These are phyloP conservation scores for Maudiozyma barnettii DNA, from an alignment of 805 yeast species.

Conservation along the genomic window DNA sequence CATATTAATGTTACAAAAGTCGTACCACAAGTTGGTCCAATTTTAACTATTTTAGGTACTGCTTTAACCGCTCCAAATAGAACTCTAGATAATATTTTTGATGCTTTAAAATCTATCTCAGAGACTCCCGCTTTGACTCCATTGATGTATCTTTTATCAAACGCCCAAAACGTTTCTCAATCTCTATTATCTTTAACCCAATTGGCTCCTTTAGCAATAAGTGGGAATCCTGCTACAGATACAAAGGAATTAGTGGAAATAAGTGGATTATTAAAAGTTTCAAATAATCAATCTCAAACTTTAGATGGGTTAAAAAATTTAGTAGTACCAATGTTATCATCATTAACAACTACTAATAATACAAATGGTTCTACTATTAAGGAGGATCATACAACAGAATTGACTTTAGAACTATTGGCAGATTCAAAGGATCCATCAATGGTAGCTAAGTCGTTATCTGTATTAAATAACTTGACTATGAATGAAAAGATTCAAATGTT, in stretches of 20 bases:
- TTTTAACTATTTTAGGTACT: constrained; percentile 23
- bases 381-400: constrained; percentile 7
- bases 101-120: constrained; percentile 18
- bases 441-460: constrained; percentile 16
- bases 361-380: constrained; percentile 1
- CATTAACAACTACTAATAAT: background rate
- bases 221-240: constrained; percentile 11
- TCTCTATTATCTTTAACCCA: constrained; percentile 19
- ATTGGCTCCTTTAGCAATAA: constrained; percentile 24
- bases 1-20: constrained; percentile 29
- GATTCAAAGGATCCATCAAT: constrained; percentile 18
- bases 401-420: constrained; percentile 15
- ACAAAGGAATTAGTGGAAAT: constrained; percentile 13
- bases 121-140: constrained; percentile 26
- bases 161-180: constrained; percentile 17
- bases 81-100: constrained; percentile 17
- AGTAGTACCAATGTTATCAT: constrained; percentile 7
- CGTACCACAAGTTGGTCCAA: constrained; percentile 25
- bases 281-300: constrained; percentile 4
- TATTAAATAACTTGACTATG: constrained; percentile 18
- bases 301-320: constrained; percentile 15
- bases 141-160: constrained; percentile 20
- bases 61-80: constrained; percentile 23
- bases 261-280: constrained; percentile 8
- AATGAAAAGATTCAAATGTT: constrained; percentile 14